These are phyloP conservation scores for Scedosporium minutisporum DNA, from an alignment of 2,329 filamentous ascomycete genomes.

Conservation along the genomic window DNA sequence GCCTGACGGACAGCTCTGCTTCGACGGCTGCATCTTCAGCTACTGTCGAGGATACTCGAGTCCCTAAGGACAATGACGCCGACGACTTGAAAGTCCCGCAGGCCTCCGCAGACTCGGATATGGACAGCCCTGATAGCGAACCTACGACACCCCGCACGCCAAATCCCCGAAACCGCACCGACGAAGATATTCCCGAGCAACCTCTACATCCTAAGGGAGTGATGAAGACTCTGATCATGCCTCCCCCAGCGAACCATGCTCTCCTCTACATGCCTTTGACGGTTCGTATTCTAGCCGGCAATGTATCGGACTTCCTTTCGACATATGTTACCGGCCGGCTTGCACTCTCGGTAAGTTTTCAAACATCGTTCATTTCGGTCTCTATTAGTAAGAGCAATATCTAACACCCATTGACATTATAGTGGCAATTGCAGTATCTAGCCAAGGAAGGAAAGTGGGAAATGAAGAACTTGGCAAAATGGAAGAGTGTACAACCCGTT, in stretches of 20 bases:
- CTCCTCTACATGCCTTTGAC: conserved; percentile 71
- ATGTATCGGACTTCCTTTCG: conserved; percentile 74
- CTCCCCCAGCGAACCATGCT: conserved; percentile 70
- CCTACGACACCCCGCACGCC: conserved; percentile 6
- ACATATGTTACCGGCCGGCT: conserved; percentile 62
- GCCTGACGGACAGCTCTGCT: background rate
- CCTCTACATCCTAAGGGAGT: conserved; percentile 39
- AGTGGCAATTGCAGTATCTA: conserved; percentile 86
- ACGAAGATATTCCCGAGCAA: conserved; percentile 34
- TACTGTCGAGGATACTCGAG: background rate
- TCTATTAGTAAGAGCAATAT: too few relatives aligned
- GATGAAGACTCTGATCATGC: conserved; percentile 62
- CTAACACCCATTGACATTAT: conserved; percentile 36
- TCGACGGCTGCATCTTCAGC: background rate
- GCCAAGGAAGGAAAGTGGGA: conserved; percentile 93
- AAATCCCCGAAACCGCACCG: background rate
- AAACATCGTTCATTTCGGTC: background rate
- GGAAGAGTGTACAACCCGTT: conserved; percentile 70
- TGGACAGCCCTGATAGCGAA: conserved; percentile 1
- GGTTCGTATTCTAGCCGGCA: conserved; percentile 66
- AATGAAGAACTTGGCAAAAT: conserved; percentile 90
- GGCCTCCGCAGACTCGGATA: background rate
- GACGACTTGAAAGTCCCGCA: background rate
- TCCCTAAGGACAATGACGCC: background rate
- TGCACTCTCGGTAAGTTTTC: conserved; percentile 5